phyloP scores from a whole-genome alignment of 768 basidiomycete species.

The Mycena filopes region DNA sequence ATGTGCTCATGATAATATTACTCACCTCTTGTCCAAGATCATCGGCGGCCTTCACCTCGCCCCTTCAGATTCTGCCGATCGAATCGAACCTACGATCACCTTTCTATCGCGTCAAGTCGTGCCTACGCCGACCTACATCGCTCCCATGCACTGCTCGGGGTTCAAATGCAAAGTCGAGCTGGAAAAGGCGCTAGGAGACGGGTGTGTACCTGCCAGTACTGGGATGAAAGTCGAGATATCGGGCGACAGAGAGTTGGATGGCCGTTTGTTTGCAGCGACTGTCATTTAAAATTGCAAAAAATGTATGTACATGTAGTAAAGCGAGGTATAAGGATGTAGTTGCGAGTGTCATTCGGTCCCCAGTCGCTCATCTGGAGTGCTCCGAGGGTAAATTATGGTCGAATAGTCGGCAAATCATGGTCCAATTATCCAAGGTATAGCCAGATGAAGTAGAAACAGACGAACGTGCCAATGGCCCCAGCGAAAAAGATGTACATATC shows the following conservation, averaged over 20 bases:
- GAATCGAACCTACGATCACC: slow-evolving; percentile 75
- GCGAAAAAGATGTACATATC: slow-evolving; percentile 94
- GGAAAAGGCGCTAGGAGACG: slow-evolving; percentile 74
- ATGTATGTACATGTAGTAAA: slow-evolving; percentile 9
- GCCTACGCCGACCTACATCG: slow-evolving; percentile 74
- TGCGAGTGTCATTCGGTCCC: neutral
- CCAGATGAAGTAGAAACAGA: slow-evolving; percentile 95
- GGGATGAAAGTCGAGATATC: slow-evolving; percentile 72
- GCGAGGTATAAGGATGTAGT: slow-evolving; percentile 15
- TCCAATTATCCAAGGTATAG: slow-evolving; percentile 76
- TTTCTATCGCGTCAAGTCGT: slow-evolving; percentile 71
- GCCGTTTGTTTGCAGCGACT: slow-evolving; percentile 45
- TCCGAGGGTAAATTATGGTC: slow-evolving; percentile 9
- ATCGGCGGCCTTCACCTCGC: slow-evolving; percentile 89
- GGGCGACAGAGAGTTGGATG: slow-evolving; percentile 58
- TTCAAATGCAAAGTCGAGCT: slow-evolving; percentile 81
- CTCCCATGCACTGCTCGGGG: slow-evolving; percentile 90
- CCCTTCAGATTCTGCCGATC: slow-evolving; percentile 68
- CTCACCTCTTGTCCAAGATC: slow-evolving; percentile 53
- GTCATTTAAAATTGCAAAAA: slow-evolving; percentile 32
- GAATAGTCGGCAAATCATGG: neutral
- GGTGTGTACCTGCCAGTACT: slow-evolving; percentile 81
- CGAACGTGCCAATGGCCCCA: slow-evolving; percentile 87
- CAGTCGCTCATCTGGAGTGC: neutral
- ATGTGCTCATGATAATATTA: slow-evolving; percentile 2